Evolutionary conservation across 2,329 filamentous ascomycete species (phyloP), one percentile per base, ranked within the genome.

Genomic region (Ploettnerulaceae sp.): DNA sequence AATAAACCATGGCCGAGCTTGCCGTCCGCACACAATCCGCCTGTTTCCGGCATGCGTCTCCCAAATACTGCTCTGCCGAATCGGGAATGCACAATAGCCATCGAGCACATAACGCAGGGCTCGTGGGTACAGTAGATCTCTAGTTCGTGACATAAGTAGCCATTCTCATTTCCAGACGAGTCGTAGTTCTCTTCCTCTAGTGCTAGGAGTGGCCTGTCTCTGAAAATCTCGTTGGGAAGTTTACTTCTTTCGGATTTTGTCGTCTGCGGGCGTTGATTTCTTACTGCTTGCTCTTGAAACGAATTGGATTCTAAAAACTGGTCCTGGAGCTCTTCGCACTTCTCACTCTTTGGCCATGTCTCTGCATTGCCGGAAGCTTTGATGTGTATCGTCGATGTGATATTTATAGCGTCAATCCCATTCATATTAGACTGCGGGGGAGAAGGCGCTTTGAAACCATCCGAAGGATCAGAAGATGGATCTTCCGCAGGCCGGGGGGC

Each of bases 61-160:
- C 79, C 81, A 67, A 95, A 95, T 29, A 95, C 76, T 41, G 90
- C 86, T 43, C 85, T 82, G 34, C 87, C 83, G 75, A 98, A 95
- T 40, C 93, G 81, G 7, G 91, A 96, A 64, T 97, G 90, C 17
- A 97, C 74, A 57, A 97, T 85, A 1, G 88, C 93, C 93, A 97
- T 97, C 26, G 86, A 89, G 68, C 93, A 98, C 79, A 95, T 94
- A 50, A 95, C 79, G 64, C 93, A 98, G 4, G 93, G 93, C 68
- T 98, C 93, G 62, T 97, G 90, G 2, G 90, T 95, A 51, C 94
- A 74, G 69, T 96, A 97, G 47, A 98, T 78, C 66, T 97, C 91
- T 22, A 98, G 76, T 45, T 89, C 87, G 56, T 95, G 89, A 68
- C 91, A 97, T 15, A 98, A 80, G 65, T 98, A 98, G 43, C 91